Percentiles rank a stretch among this genome's conserved stretches.
phyloP scores from a whole-genome alignment of 2,329 filamentous ascomycete genomes.

The Penicillium sp. region DNA sequence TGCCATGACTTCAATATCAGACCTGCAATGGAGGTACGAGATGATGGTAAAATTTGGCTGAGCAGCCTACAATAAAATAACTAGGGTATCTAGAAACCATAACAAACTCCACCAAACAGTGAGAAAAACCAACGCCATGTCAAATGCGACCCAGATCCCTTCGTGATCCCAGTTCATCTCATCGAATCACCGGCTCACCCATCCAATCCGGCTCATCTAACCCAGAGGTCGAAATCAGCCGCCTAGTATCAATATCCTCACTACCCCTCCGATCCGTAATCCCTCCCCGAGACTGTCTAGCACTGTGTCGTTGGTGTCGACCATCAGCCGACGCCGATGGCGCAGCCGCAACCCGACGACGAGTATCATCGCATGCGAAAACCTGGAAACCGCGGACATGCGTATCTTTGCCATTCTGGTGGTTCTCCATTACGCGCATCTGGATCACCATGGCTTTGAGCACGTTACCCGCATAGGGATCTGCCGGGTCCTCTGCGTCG shows the following conservation, averaged over 20 bases:
- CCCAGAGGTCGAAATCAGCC: conserved; percentile 30
- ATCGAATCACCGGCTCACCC: conserved; percentile 54
- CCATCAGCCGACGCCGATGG: conserved; percentile 41
- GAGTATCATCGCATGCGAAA: conserved; percentile 59
- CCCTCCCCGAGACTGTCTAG: conserved; percentile 35
- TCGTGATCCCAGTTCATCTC: conserved; percentile 4
- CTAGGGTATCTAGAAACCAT: conserved; percentile 30
- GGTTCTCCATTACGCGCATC: conserved; percentile 89
- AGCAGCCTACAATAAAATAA: conserved; percentile 6
- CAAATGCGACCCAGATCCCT: conserved; percentile 1
- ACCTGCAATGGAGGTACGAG: too few species aligned
- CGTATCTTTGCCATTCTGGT: conserved; percentile 99
- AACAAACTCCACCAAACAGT: conserved; percentile 17
- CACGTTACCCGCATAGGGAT: conserved; percentile 66
- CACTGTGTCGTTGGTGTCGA: conserved; percentile 34
- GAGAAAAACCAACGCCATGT: not conserved
- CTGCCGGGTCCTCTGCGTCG: conserved; percentile 32
- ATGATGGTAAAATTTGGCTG: not conserved
- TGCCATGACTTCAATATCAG: not conserved
- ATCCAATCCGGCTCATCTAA: conserved; percentile 54
- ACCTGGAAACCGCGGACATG: conserved; percentile 92
- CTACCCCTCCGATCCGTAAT: conserved; percentile 27
- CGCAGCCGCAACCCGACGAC: conserved; percentile 35
- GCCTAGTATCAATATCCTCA: conserved; percentile 33
- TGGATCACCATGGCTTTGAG: conserved; percentile 88